Evolutionary conservation across 73 alveolate genomes (phyloP).

Genomic region (Stentor coeruleus): DNA sequence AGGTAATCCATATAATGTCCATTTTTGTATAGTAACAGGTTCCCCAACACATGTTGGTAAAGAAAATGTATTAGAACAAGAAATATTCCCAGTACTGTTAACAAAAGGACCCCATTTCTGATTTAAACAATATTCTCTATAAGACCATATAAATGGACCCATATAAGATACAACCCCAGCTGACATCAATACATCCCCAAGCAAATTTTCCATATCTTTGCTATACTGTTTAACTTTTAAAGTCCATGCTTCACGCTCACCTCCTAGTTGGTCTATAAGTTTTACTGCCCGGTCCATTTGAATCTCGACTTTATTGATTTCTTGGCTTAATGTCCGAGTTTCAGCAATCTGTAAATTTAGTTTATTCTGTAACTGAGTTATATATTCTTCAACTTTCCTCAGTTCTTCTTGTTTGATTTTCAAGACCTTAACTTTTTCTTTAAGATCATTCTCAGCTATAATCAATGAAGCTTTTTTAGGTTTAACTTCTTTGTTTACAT

Average conservation of each 20-base stretch:
- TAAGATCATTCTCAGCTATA: conserved; percentile 71
- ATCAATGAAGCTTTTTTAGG: conserved; percentile 91
- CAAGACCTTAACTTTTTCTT: conserved; percentile 62
- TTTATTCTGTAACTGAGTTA: conserved; percentile 78
- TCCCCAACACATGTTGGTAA: conserved; percentile 72
- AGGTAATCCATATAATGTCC: conserved; percentile 91
- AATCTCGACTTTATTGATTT: conserved; percentile 71
- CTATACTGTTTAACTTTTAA: conserved; percentile 66
- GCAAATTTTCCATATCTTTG: conserved; percentile 70
- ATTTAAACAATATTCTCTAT: conserved; percentile 65
- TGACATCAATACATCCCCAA: conserved; percentile 88
- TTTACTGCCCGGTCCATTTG: conserved; percentile 84
- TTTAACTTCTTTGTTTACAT: conserved; percentile 77
- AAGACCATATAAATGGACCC: conserved; percentile 87
- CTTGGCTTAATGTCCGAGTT: conserved; percentile 66
- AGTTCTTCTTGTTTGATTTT: conserved; percentile 78
- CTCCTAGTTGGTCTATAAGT: conserved; percentile 75
- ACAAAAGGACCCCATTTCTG: conserved; percentile 76
- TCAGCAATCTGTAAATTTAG: conserved; percentile 76
- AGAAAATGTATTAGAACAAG: conserved; percentile 72
- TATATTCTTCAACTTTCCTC: conserved; percentile 75
- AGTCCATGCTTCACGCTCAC: conserved; percentile 88
- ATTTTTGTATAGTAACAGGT: conserved; percentile 74
- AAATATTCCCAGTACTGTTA: conserved; percentile 46
- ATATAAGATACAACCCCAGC: conserved; percentile 83